Conservation (phyloP, 108 stramenopile genomes). For the Pseudonitzschia pungens region DNA sequence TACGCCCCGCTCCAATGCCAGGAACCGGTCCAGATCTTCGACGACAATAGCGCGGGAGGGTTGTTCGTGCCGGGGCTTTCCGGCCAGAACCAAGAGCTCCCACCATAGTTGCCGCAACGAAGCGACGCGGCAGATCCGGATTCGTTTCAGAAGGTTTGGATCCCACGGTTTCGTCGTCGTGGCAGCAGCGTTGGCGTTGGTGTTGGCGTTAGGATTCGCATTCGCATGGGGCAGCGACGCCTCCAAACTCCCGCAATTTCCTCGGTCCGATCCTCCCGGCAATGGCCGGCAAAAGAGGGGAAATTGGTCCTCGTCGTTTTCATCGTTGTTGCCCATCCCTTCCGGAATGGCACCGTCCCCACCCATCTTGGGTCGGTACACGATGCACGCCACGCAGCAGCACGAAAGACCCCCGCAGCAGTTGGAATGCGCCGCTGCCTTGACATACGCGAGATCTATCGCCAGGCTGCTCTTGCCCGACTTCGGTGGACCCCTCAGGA, state of each 20-base stretch:
- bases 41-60: constrained; percentile 28
- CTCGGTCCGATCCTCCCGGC: neutral
- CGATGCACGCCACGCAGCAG: constrained; percentile 1
- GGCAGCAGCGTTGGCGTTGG: neutral
- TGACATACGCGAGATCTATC: constrained; percentile 33
- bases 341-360: neutral
- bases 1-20: neutral
- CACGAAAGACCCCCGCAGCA: neutral
- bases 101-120: constrained; percentile 17
- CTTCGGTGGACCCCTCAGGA: constrained; percentile 26
- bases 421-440: neutral
- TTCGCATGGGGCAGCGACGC: neutral
- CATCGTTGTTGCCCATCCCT: neutral
- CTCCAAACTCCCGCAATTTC: neutral
- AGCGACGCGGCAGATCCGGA: constrained; percentile 24
- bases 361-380: constrained; percentile 1
- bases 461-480: constrained; percentile 31
- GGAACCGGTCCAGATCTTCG: constrained; percentile 35
- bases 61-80: constrained; percentile 6
- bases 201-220: neutral
- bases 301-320: neutral
- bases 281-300: neutral
- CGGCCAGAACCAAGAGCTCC: constrained; percentile 22
- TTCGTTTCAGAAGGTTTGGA: constrained; percentile 26
- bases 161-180: constrained; percentile 15